These are phyloP conservation scores for Nicotiana noctiflora DNA, from an alignment of 257 asterid species.

Conservation along the genomic window DNA sequence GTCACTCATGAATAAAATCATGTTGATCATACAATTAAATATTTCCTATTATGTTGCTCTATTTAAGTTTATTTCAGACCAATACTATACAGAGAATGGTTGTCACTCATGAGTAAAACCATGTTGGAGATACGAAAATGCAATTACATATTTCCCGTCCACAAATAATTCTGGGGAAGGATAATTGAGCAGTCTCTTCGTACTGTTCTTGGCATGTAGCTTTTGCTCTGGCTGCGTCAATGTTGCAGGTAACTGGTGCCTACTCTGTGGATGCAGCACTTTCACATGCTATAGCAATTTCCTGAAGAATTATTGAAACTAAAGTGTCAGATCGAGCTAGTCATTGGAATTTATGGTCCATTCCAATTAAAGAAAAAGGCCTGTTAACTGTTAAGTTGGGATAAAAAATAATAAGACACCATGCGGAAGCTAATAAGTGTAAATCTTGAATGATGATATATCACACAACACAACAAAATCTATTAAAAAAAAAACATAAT, in stretches of 20 bases:
- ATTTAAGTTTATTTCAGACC: not conserved
- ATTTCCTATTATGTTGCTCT: not conserved
- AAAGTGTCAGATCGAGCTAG: not conserved
- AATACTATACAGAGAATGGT: not conserved
- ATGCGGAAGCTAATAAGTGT: too few relatives aligned
- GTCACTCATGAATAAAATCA: too few relatives aligned
- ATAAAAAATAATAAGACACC: too few relatives aligned
- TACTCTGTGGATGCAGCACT: not conserved
- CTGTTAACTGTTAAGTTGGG: not conserved
- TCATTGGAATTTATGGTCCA: not conserved
- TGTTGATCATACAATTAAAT: too few relatives aligned
- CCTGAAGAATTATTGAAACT: slow-evolving; percentile 12
- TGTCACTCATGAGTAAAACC: not conserved
- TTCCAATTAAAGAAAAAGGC: not conserved
- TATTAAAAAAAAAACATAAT: too few relatives aligned
- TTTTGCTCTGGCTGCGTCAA: not conserved
- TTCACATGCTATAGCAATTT: slow-evolving; percentile 24
- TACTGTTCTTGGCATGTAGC: not conserved
- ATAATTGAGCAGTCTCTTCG: not conserved
- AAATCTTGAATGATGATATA: too few relatives aligned
- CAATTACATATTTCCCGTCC: not conserved
- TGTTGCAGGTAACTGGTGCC: not conserved
- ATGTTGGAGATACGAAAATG: not conserved
- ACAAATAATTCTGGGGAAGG: not conserved
- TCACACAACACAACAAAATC: too few relatives aligned